phyloP scores from a whole-genome alignment of 2,329 filamentous ascomycete species.

The Penicillium brasilianum region DNA sequence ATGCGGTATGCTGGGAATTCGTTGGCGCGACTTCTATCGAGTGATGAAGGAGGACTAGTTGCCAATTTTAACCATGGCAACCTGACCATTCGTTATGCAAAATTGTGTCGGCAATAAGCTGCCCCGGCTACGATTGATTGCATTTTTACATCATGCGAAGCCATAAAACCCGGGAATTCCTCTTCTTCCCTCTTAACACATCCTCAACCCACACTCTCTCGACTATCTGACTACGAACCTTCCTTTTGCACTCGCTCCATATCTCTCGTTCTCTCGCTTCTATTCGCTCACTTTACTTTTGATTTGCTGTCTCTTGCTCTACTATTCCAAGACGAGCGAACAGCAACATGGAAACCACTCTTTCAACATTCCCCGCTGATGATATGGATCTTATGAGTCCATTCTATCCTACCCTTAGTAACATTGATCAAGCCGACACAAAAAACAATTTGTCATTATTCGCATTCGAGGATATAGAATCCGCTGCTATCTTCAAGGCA shows the following conservation, averaged over 20 bases:
- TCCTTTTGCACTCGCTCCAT: conserved; percentile 2
- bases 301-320: conserved; percentile 1
- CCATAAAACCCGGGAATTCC: neutral
- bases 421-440: neutral
- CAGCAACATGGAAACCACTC: conserved; percentile 1
- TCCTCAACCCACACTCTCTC: neutral
- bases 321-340: neutral
- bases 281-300: neutral
- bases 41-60: conserved; percentile 9
- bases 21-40: conserved; percentile 37
- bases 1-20: conserved; percentile 48
- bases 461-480: conserved; percentile 1
- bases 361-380: neutral
- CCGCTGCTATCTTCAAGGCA: neutral
- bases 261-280: neutral
- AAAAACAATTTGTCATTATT: neutral
- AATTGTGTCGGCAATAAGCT: neutral
- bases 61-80: conserved; percentile 2
- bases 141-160: conserved; percentile 7
- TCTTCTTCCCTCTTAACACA: neutral
- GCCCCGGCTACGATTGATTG: neutral
- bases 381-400: neutral
- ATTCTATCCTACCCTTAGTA: neutral
- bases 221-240: neutral
- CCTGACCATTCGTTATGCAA: neutral